A percentile compares a stretch with the other conserved stretches of the same genome.
Evolutionary conservation across 495 filamentous ascomycete species (phyloP).

Genomic region (Annulohypoxylon nitens): DNA sequence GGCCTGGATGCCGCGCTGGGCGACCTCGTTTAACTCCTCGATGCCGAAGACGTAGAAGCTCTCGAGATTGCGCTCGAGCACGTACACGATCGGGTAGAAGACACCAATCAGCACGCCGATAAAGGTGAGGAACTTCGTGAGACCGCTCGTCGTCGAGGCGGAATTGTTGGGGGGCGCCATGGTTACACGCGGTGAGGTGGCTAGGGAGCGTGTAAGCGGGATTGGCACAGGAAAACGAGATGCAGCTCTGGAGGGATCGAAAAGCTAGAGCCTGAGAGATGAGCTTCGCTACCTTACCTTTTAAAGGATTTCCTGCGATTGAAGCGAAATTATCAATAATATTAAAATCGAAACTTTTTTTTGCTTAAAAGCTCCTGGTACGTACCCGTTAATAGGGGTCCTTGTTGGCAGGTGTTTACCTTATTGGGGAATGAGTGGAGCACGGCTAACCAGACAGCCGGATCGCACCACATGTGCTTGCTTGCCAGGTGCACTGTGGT

Average conservation of each 20-base stretch:
- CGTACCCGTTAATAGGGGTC: slow-evolving; percentile 40
- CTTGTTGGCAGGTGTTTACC: slow-evolving; percentile 4
- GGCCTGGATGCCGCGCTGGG: slow-evolving; percentile 71
- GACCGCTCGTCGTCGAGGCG: slow-evolving; percentile 40
- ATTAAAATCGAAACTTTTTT: slow-evolving; percentile 15
- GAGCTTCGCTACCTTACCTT: slow-evolving; percentile 5
- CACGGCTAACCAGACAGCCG: slow-evolving; percentile 37
- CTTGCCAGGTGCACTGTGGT: too few relatives aligned
- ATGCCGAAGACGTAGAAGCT: slow-evolving; percentile 82
- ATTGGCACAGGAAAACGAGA: neutral
- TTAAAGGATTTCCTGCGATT: slow-evolving; percentile 1
- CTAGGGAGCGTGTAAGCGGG: neutral
- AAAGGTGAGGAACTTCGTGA: slow-evolving; percentile 62
- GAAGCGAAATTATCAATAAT: slow-evolving; percentile 18
- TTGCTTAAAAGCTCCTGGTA: neutral
- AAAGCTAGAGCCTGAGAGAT: neutral
- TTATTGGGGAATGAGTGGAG: slow-evolving; percentile 16
- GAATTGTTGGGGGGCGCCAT: slow-evolving; percentile 33
- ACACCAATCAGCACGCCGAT: slow-evolving; percentile 72
- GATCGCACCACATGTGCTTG: slow-evolving; percentile 36
- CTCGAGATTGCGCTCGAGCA: slow-evolving; percentile 76
- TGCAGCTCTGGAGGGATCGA: neutral
- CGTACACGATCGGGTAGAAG: slow-evolving; percentile 70
- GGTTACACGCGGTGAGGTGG: neutral
- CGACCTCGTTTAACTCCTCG: slow-evolving; percentile 75